Evolutionary conservation across 2,329 filamentous ascomycete genomes (phyloP).

Genomic region (Thelonectria discophora): DNA sequence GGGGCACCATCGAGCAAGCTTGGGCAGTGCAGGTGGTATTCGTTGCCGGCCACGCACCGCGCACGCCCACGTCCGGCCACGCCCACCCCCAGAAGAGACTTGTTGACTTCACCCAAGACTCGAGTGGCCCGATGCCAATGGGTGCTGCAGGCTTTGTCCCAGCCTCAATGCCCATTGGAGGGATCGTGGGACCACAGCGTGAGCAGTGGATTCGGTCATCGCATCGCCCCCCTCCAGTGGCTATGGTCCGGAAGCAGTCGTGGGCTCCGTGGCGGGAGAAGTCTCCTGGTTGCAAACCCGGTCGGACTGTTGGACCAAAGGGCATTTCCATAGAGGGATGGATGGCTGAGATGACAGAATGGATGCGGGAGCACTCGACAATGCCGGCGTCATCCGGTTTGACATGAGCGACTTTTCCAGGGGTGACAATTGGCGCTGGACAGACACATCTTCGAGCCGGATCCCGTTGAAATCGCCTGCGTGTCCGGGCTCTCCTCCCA

Average conservation of each 20-base stretch:
- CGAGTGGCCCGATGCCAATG: constrained; percentile 38
- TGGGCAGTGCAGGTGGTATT: constrained; percentile 19
- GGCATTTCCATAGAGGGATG: constrained; percentile 21
- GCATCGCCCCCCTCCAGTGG: constrained; percentile 39
- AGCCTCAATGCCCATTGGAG: constrained; percentile 41
- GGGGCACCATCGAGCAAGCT: constrained; percentile 30
- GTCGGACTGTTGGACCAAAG: constrained; percentile 21
- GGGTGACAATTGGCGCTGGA: constrained; percentile 32
- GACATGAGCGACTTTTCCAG: constrained; percentile 28
- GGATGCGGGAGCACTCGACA: constrained; percentile 21
- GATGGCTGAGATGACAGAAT: constrained; percentile 16
- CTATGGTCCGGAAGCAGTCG: constrained; percentile 32
- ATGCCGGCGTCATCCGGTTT: constrained; percentile 29
- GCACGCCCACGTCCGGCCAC: constrained; percentile 8
- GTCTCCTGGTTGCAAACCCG: constrained; percentile 25
- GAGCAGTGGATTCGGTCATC: constrained; percentile 39
- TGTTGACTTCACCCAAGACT: constrained; percentile 25
- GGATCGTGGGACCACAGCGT: constrained; percentile 34
- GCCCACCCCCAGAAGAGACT: constrained; percentile 3
- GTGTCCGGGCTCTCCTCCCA: constrained; percentile 20
- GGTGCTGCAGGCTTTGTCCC: constrained; percentile 41
- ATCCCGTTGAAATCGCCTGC: constrained; percentile 25
- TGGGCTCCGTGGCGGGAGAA: constrained; percentile 28
- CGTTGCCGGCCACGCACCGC: constrained; percentile 29
- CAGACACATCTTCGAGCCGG: background rate